Evolutionary conservation across 768 basidiomycete genomes (phyloP).

Genomic region (Xanthoconium stramineum): DNA sequence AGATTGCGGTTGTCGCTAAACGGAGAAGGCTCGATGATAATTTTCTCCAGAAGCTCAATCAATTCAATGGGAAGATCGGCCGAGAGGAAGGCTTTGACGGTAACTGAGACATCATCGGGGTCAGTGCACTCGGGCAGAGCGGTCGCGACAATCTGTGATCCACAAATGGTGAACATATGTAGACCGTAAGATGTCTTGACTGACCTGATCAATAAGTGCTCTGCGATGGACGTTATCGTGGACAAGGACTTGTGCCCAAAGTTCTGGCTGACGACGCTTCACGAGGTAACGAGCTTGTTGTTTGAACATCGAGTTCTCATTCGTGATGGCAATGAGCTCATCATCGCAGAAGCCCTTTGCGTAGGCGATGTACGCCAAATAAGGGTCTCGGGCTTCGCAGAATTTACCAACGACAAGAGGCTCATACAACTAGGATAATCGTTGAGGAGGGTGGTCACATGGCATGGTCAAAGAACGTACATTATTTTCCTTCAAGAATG

Average conservation of each 20-base stretch:
- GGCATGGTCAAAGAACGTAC: slow-evolving; percentile 42
- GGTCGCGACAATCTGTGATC: slow-evolving; percentile 77
- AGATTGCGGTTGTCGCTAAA: slow-evolving; percentile 98
- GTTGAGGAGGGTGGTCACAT: slow-evolving; percentile 1
- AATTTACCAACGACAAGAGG: slow-evolving; percentile 97
- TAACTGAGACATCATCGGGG: slow-evolving; percentile 96
- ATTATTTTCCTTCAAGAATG: slow-evolving; percentile 98
- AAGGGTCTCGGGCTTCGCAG: slow-evolving; percentile 98
- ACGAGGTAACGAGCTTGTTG: slow-evolving; percentile 98
- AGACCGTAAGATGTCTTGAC: slow-evolving; percentile 5
- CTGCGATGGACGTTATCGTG: slow-evolving; percentile 90
- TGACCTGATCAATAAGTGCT: slow-evolving; percentile 87
- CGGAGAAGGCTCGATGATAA: slow-evolving; percentile 93
- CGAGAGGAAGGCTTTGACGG: slow-evolving; percentile 97
- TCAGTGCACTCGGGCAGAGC: slow-evolving; percentile 96
- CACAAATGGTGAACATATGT: not conserved
- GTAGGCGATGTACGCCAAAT: slow-evolving; percentile 98
- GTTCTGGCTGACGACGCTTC: slow-evolving; percentile 90
- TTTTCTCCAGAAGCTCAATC: slow-evolving; percentile 97
- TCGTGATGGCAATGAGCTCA: slow-evolving; percentile 94
- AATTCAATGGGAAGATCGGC: slow-evolving; percentile 96
- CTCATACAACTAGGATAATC: slow-evolving; percentile 73
- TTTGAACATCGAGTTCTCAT: slow-evolving; percentile 99
- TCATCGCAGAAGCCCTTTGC: slow-evolving; percentile 99
- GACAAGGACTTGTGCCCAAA: slow-evolving; percentile 94